phyloP scores from a whole-genome alignment of 2,329 filamentous ascomycete genomes.

The Pyrenophora graminea region DNA sequence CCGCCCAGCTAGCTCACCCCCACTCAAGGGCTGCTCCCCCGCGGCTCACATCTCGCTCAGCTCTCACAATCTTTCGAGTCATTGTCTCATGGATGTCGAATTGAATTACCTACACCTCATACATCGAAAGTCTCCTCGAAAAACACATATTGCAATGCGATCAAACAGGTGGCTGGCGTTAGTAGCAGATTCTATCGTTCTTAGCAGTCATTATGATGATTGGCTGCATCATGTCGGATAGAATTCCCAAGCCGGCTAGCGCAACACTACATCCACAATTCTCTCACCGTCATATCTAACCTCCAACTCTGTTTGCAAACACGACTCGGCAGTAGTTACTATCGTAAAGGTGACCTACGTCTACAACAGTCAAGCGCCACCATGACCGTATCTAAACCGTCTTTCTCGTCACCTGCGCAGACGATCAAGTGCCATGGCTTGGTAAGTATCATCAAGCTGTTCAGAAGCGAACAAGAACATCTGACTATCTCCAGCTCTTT shows the following conservation, averaged over 20 bases:
- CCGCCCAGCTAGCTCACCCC: conserved; percentile 7
- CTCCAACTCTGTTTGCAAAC: neutral
- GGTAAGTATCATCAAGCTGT: conserved; percentile 30
- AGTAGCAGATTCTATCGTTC: neutral
- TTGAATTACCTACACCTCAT: too few species aligned
- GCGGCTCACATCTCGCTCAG: conserved; percentile 1
- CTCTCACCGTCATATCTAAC: conserved; percentile 1
- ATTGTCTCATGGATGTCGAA: too few species aligned
- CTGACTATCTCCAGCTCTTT: conserved; percentile 34
- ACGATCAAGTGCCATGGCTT: conserved; percentile 50
- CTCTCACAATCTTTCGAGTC: neutral
- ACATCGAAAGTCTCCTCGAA: too few species aligned
- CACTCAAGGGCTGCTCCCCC: conserved; percentile 3
- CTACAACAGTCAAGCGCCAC: neutral
- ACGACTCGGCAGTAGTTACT: neutral
- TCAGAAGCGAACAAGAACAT: conserved; percentile 1
- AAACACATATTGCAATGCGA: too few species aligned
- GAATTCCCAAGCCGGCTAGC: conserved; percentile 22
- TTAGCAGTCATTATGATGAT: conserved; percentile 6
- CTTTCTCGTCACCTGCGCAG: conserved; percentile 50
- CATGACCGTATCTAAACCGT: conserved; percentile 40
- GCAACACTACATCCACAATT: neutral
- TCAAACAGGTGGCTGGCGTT: too few species aligned
- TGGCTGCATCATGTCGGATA: conserved; percentile 21
- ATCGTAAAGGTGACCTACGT: neutral